Conservation (phyloP, 2,329 filamentous ascomycete species). For the Ophiostoma himal-ulmi region DNA sequence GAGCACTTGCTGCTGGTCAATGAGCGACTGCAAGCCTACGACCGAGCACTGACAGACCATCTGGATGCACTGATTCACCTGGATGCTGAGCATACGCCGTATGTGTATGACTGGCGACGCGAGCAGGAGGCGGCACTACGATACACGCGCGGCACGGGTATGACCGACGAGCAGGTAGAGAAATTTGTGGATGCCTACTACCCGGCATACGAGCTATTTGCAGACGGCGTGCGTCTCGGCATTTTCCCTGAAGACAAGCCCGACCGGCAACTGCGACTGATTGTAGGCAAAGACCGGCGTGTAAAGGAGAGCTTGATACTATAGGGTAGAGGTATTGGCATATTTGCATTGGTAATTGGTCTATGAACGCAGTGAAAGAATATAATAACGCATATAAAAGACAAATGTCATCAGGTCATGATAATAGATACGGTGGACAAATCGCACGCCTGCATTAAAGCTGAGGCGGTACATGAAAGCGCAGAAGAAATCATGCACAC, state of each 20-base stretch:
- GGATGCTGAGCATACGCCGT: slow-evolving; percentile 64
- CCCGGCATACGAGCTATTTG: slow-evolving; percentile 66
- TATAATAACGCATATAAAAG: background rate
- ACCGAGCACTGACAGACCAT: slow-evolving; percentile 41
- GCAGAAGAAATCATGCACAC: background rate
- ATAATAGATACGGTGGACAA: background rate
- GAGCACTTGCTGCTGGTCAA: slow-evolving; percentile 49
- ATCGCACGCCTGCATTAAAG: no score
- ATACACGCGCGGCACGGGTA: slow-evolving; percentile 61
- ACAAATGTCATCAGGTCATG: background rate
- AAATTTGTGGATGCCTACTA: slow-evolving; percentile 67
- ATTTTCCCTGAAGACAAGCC: slow-evolving; percentile 51
- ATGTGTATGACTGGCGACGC: slow-evolving; percentile 78
- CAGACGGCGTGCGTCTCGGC: slow-evolving; percentile 52
- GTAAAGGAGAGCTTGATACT: slow-evolving; percentile 53
- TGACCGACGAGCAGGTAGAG: slow-evolving; percentile 74
- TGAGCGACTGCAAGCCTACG: slow-evolving; percentile 42
- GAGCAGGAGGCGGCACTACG: slow-evolving; percentile 73
- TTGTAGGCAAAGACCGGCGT: slow-evolving; percentile 55
- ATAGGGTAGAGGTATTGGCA: background rate
- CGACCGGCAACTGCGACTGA: slow-evolving; percentile 54
- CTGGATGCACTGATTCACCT: slow-evolving; percentile 54
- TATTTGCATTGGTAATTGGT: background rate
- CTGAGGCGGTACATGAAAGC: no score
- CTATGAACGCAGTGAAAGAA: background rate